These are phyloP conservation scores for Limonium bicolor DNA, from an alignment of 148 eudicot genomes.

Conservation along the genomic window DNA sequence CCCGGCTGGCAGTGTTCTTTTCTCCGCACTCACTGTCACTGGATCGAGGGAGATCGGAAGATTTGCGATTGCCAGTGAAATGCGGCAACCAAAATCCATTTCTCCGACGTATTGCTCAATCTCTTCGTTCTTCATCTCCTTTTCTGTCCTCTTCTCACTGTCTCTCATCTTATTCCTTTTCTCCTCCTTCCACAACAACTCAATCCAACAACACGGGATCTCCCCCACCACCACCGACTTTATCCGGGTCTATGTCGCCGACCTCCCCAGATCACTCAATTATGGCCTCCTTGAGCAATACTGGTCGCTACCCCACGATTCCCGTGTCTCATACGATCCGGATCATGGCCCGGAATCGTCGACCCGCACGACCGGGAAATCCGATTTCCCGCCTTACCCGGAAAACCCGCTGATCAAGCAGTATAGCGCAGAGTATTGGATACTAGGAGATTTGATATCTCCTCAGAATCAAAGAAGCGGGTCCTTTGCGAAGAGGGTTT, in stretches of 20 bases:
- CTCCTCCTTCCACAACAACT: constrained; percentile 7
- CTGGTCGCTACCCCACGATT: constrained; percentile 52
- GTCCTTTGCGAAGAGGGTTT: constrained; percentile 66
- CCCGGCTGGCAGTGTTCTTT: too few species aligned
- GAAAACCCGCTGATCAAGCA: constrained; percentile 80
- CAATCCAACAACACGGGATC: constrained; percentile 3
- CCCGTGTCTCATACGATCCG: constrained; percentile 56
- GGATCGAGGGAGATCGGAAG: too few species aligned
- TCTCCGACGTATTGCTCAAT: constrained; percentile 15
- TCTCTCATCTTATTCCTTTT: constrained; percentile 23
- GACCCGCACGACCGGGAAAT: constrained; percentile 14
- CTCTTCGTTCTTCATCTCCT: constrained; percentile 24
- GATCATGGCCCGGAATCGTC: constrained; percentile 51
- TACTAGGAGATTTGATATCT: constrained; percentile 74
- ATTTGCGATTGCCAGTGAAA: too few species aligned
- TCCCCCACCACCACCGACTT: constrained; percentile 16
- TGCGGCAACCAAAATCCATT: too few species aligned
- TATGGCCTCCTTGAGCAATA: constrained; percentile 57
- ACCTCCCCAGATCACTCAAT: constrained; percentile 77
- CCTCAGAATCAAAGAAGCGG: constrained; percentile 22
- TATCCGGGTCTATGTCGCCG: constrained; percentile 46
- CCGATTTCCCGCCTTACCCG: constrained; percentile 36
- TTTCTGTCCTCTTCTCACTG: constrained; percentile 18
- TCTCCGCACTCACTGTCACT: too few species aligned
- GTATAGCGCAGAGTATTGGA: constrained; percentile 97